phyloP scores from a whole-genome alignment of 129 eudicot genomes.

The Pseudognaphalium luteoalbum region DNA sequence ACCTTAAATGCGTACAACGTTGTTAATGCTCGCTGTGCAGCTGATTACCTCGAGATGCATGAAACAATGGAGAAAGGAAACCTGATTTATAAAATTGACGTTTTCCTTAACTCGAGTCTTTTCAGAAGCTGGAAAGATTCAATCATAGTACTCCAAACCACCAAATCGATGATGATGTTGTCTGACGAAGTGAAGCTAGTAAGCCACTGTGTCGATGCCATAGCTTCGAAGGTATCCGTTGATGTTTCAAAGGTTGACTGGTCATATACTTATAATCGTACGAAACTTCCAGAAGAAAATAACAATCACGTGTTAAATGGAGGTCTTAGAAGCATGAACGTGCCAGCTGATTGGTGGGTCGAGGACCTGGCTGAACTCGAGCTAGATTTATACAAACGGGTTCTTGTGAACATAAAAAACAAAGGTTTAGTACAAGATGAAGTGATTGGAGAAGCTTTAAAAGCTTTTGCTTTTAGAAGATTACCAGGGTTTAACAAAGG shows the following conservation, averaged over 20 bases:
- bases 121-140: slow-evolving; percentile 98
- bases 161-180: slow-evolving; percentile 54
- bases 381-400: slow-evolving; percentile 65
- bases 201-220: slow-evolving; percentile 61
- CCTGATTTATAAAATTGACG: slow-evolving; percentile 81
- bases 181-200: slow-evolving; percentile 77
- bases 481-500: slow-evolving; percentile 77
- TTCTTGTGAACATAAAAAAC: slow-evolving; percentile 64
- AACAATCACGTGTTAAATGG: slow-evolving; percentile 50
- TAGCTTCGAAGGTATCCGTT: slow-evolving; percentile 74
- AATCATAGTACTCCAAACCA: slow-evolving; percentile 78
- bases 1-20: slow-evolving; percentile 89
- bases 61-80: slow-evolving; percentile 89
- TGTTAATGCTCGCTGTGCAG: slow-evolving; percentile 75
- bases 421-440: slow-evolving; percentile 57
- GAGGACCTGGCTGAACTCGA: slow-evolving; percentile 93
- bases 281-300: slow-evolving; percentile 73
- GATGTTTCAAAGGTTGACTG: slow-evolving; percentile 82
- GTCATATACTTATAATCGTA: slow-evolving; percentile 85
- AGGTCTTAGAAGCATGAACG: slow-evolving; percentile 55
- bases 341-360: slow-evolving; percentile 97
- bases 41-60: slow-evolving; percentile 91
- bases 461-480: slow-evolving; percentile 70
- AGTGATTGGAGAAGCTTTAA: slow-evolving; percentile 89
- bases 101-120: slow-evolving; percentile 70